Percentiles rank a stretch among this genome's conserved stretches.
Evolutionary conservation across 1,284 basidiomycete genomes (phyloP).

Genomic region (Malassezia equina): DNA sequence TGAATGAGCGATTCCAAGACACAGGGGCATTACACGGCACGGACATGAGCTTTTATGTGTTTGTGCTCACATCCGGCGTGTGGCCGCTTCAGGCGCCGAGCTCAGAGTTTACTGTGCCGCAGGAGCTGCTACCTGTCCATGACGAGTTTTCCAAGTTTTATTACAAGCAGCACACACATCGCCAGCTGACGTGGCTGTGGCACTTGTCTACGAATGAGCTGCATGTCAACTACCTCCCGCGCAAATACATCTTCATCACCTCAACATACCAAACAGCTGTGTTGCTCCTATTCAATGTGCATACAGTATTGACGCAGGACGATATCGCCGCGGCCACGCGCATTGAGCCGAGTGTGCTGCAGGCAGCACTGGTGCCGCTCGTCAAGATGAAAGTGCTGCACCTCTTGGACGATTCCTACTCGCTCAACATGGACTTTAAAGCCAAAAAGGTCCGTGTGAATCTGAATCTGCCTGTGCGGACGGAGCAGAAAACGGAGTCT

Average conservation of each 20-base stretch:
- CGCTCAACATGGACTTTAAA: slow-evolving; percentile 72
- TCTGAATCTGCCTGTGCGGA: slow-evolving; percentile 84
- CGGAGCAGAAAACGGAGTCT: slow-evolving; percentile 84
- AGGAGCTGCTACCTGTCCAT: slow-evolving; percentile 74
- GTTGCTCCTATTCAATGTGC: slow-evolving; percentile 78
- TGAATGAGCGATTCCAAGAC: slow-evolving; percentile 93
- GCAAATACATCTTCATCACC: slow-evolving; percentile 92
- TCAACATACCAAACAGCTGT: slow-evolving; percentile 92
- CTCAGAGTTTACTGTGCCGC: slow-evolving; percentile 79
- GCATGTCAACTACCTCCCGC: slow-evolving; percentile 77
- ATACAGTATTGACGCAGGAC: slow-evolving; percentile 68
- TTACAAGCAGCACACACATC: slow-evolving; percentile 82
- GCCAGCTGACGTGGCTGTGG: slow-evolving; percentile 95
- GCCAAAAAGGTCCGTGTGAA: slow-evolving; percentile 78
- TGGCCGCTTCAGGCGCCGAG: slow-evolving; percentile 80
- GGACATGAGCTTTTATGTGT: slow-evolving; percentile 73
- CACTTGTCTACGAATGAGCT: slow-evolving; percentile 94
- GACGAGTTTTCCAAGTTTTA: slow-evolving; percentile 91
- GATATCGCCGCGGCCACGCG: slow-evolving; percentile 74
- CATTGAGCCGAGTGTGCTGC: slow-evolving; percentile 71
- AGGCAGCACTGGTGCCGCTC: slow-evolving; percentile 69
- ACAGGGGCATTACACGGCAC: slow-evolving; percentile 60
- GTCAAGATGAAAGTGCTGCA: slow-evolving; percentile 82
- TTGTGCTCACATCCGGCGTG: slow-evolving; percentile 89
- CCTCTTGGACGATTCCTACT: slow-evolving; percentile 54